These are phyloP conservation scores for Byssochlamys sp. DNA, from an alignment of 2,329 filamentous ascomycete species.

Conservation along the genomic window DNA sequence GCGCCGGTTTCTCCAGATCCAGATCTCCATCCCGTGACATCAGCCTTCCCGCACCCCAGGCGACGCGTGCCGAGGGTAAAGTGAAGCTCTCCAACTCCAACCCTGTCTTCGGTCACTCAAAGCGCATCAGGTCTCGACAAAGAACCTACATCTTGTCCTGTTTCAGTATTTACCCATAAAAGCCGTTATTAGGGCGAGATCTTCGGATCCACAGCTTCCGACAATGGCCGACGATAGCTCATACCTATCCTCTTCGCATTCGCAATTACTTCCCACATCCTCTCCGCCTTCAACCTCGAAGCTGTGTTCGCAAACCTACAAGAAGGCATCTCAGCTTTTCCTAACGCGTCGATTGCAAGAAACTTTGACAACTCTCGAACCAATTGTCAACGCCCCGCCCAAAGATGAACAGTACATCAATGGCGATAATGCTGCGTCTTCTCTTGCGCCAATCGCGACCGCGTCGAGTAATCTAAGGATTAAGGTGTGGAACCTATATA, in stretches of 20 bases:
- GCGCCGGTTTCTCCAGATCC: slow-evolving; percentile 3
- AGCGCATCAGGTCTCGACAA: not conserved
- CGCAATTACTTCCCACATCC: slow-evolving; percentile 55
- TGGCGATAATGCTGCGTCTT: slow-evolving; percentile 39
- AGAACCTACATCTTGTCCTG: not conserved
- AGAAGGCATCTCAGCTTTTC: slow-evolving; percentile 86
- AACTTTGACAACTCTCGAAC: slow-evolving; percentile 72
- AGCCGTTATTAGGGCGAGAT: not conserved
- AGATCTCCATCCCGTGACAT: slow-evolving; percentile 21
- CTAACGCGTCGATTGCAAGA: slow-evolving; percentile 87
- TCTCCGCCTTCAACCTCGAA: slow-evolving; percentile 48
- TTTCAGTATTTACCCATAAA: not conserved
- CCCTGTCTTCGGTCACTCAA: not conserved
- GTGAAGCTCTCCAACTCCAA: slow-evolving; percentile 11
- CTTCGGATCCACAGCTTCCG: slow-evolving; percentile 2
- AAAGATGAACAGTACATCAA: slow-evolving; percentile 32
- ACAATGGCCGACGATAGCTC: slow-evolving; percentile 24
- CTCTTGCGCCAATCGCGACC: slow-evolving; percentile 64
- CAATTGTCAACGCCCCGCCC: slow-evolving; percentile 57
- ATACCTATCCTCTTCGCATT: slow-evolving; percentile 30
- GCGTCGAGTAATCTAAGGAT: slow-evolving; percentile 75
- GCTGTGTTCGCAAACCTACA: slow-evolving; percentile 74
- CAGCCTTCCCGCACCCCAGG: slow-evolving; percentile 16
- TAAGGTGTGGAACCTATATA: slow-evolving; percentile 95
- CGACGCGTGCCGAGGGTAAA: slow-evolving; percentile 22